Conservation (phyloP, 2,329 filamentous ascomycete genomes). For the Stachybotrys echinatus region DNA sequence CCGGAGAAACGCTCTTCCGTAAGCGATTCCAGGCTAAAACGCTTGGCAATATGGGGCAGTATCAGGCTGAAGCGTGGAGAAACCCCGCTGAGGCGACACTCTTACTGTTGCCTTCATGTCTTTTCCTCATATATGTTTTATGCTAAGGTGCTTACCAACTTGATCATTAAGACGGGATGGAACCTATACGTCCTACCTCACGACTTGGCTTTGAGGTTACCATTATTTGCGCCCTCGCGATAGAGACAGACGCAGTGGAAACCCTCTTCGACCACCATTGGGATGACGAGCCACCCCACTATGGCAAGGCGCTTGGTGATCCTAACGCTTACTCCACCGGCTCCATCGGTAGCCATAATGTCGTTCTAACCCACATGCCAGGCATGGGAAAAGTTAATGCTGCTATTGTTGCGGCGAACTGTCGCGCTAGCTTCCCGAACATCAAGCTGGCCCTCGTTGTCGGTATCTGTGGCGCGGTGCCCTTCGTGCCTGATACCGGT, state of each 20-base stretch:
- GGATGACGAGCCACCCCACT: not conserved
- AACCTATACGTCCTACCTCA: too few relatives aligned
- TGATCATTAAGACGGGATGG: too few relatives aligned
- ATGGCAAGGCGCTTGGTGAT: slow-evolving; percentile 3
- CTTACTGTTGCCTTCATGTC: too few relatives aligned
- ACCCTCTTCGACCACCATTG: not conserved
- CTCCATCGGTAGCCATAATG: not conserved
- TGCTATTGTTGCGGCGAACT: not conserved
- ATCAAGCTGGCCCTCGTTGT: not conserved
- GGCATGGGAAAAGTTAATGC: not conserved
- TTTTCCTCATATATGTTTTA: too few relatives aligned
- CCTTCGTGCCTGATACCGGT: not conserved
- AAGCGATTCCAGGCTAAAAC: too few relatives aligned
- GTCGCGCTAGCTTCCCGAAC: not conserved
- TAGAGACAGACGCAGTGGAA: not conserved
- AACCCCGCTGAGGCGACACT: too few relatives aligned
- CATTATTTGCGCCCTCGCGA: not conserved
- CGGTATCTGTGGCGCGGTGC: not conserved
- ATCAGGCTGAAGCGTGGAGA: too few relatives aligned
- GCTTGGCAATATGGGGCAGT: too few relatives aligned
- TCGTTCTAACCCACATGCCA: not conserved
- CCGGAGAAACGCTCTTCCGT: too few relatives aligned
- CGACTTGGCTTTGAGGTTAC: not conserved
- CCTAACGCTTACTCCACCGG: slow-evolving; percentile 15
- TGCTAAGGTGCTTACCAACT: too few relatives aligned